Evolutionary conservation across 257 asterid genomes (phyloP).

Genomic region (Solanum dulcamara): DNA sequence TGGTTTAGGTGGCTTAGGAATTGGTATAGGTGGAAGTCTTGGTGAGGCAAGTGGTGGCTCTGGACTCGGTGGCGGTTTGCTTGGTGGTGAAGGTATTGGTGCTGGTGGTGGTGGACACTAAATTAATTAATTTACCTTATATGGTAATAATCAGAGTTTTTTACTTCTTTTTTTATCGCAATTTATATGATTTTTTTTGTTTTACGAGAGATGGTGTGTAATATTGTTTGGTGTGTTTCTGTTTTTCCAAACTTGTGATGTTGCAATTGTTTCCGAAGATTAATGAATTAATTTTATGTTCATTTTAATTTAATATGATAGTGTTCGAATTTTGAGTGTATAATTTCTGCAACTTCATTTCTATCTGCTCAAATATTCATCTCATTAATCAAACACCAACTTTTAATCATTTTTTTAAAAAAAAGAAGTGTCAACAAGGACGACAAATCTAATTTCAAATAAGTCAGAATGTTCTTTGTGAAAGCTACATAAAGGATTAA

Average conservation of each 20-base stretch:
- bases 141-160: rapidly evolving
- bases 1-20: neutral
- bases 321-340: too few relatives aligned
- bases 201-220: neutral
- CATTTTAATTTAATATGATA: neutral
- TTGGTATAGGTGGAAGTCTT: neutral
- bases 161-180: too few relatives aligned
- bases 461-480: too few relatives aligned
- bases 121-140: neutral
- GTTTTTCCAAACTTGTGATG: neutral
- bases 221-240: neutral
- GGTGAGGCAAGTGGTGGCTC: neutral
- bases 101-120: rapidly evolving
- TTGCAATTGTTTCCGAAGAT: neutral
- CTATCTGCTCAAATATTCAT: too few relatives aligned
- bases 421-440: too few relatives aligned
- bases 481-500: too few relatives aligned
- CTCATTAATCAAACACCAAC: too few relatives aligned
- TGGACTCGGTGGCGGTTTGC: neutral
- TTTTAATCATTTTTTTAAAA: too few relatives aligned
- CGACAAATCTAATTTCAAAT: too few relatives aligned
- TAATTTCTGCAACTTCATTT: too few relatives aligned
- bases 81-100: neutral
- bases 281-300: neutral
- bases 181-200: neutral